These are phyloP conservation scores for Colletotrichum scovillei DNA, from an alignment of 2,329 filamentous ascomycete genomes.

Conservation along the genomic window DNA sequence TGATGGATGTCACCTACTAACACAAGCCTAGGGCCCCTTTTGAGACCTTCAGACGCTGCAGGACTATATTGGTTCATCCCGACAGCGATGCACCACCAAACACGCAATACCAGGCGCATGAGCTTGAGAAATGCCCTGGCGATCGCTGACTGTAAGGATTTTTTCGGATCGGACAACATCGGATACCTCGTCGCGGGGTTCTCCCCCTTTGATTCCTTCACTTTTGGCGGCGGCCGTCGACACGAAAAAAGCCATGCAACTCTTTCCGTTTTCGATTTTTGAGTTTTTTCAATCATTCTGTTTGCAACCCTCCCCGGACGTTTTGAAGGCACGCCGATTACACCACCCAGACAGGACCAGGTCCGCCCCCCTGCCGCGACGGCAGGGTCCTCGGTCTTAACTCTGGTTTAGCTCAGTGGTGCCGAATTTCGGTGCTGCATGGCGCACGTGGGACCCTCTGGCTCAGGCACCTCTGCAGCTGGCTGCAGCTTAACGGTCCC, in stretches of 20 bases:
- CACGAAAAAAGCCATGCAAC: slow-evolving; percentile 4
- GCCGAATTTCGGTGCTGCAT: slow-evolving; percentile 34
- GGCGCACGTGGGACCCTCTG: slow-evolving; percentile 31
- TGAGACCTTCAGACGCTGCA: not conserved
- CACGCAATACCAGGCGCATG: slow-evolving; percentile 8
- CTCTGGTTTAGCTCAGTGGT: slow-evolving; percentile 23
- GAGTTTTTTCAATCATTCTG: slow-evolving; percentile 19
- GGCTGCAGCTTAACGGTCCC: slow-evolving; percentile 19
- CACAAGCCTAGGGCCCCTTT: slow-evolving; percentile 11
- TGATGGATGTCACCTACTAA: slow-evolving; percentile 16
- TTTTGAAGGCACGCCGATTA: slow-evolving; percentile 18
- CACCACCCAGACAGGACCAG: not conserved
- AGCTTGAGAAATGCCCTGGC: slow-evolving; percentile 19
- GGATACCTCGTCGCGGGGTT: not conserved
- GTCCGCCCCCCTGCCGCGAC: slow-evolving; percentile 21
- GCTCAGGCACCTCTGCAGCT: slow-evolving; percentile 34
- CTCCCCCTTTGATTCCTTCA: slow-evolving; percentile 9
- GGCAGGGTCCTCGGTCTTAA: slow-evolving; percentile 18
- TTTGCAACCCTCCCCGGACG: slow-evolving; percentile 32
- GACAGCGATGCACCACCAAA: not conserved
- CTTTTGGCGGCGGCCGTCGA: slow-evolving; percentile 16
- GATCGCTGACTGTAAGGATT: slow-evolving; percentile 13
- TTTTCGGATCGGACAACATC: slow-evolving; percentile 12
- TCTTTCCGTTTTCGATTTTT: slow-evolving; percentile 34
- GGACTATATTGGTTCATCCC: slow-evolving; percentile 3